Evolutionary conservation across 352 stramenopile species (phyloP).

Genomic region (Saprolegnia parasitica): DNA sequence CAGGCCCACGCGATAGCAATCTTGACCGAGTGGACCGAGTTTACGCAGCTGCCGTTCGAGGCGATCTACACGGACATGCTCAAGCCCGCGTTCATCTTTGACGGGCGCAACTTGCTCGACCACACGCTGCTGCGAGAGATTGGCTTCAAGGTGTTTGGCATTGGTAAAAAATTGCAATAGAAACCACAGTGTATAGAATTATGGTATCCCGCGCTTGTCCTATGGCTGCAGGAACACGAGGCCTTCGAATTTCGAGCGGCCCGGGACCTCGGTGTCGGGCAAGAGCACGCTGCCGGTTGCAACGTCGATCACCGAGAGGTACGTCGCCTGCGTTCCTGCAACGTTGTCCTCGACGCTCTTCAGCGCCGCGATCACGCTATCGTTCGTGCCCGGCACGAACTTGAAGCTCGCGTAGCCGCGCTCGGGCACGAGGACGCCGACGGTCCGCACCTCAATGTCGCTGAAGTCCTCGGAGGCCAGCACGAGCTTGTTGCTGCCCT

Average conservation of each 20-base stretch:
- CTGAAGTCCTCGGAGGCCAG: conserved; percentile 88
- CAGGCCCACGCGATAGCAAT: conserved; percentile 91
- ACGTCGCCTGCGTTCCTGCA: conserved; percentile 87
- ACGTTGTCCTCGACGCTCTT: conserved; percentile 91
- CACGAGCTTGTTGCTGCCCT: conserved; percentile 86
- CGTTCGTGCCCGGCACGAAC: conserved; percentile 87
- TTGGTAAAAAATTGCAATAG: conserved; percentile 73
- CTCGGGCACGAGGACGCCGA: conserved; percentile 69
- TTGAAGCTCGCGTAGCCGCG: conserved; percentile 94
- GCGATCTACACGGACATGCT: conserved; percentile 95
- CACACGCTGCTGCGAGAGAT: conserved; percentile 91
- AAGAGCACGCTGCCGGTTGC: conserved; percentile 79
- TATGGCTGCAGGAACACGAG: conserved; percentile 70
- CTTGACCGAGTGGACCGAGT: conserved; percentile 99
- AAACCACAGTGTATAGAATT: neutral
- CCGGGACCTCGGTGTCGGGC: conserved; percentile 87
- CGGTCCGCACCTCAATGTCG: conserved; percentile 64
- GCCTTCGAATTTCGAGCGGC: conserved; percentile 90
- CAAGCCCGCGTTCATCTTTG: conserved; percentile 99
- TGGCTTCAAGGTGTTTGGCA: conserved; percentile 98
- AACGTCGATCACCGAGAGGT: conserved; percentile 91
- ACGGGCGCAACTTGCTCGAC: conserved; percentile 97
- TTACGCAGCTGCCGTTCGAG: conserved; percentile 97
- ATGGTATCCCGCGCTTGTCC: neutral
- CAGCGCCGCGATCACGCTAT: conserved; percentile 88